Base-by-base conservation (phyloP, 768 basidiomycete genomes). In the Termitomyces bulborhizus region DNA sequence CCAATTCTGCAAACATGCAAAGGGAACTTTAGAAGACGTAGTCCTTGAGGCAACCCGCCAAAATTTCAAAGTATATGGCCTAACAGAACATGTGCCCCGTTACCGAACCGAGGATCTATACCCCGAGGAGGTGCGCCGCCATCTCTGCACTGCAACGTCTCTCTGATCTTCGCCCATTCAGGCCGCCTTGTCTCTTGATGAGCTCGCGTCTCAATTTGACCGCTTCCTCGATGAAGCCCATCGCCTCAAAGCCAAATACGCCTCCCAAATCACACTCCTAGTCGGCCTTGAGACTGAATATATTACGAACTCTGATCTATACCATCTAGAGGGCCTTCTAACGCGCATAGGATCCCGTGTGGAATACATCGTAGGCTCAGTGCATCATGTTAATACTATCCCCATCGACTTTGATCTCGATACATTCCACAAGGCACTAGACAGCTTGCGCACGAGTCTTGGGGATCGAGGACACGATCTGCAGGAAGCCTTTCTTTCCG, bases 1-100 rank as follows among this genome's bases (percentile, higher is more conserved):
- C 31, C 86, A 95, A 64, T 96, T 94, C 72, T 96, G 95, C 75
- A 86, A 83, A 60, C 95, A 98, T 65, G 96, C 93, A 3, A 74
- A 76, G 12, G 93, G 93, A 6, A 73, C 76, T 1, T 76, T 99
- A 39, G 86, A 94, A 63, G 83, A 90, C 4, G 86, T 94, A 15
- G 88, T 97, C 3, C 66, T 75, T 16, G 87, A 88, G 61, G 95
- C 96, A 36, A 86, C 96, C 54, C 67, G 72, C 6, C 81, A 88
- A 67, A 81, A 85, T 4, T 34, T 34, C 34, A 13, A 13, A 34
- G 34, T 34, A 34, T 34, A 34, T 34, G 34, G 34, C 34, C 34
- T 34, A 34, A 34, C 34, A 13, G 34, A 34, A 34, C 34, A 34
- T 34, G 34, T 34, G 34, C 34, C 34, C 12, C 34, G 34, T 12